Percentiles rank a stretch among this genome's conserved stretches.
Conservation (phyloP, 129 eudicot species). For the Saposhnikovia divaricata region DNA sequence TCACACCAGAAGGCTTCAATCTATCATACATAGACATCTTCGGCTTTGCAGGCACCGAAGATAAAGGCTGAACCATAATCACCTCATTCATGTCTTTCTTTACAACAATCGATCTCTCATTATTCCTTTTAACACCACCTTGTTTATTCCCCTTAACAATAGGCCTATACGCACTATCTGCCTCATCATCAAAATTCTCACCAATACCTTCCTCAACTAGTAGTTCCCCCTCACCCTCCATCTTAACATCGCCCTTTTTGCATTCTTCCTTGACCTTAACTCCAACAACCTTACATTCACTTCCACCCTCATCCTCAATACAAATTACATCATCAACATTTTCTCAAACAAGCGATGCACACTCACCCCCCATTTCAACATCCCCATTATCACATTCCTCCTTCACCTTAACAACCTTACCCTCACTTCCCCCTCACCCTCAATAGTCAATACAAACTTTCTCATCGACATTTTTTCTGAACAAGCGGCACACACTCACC, state of each 20-base stretch:
- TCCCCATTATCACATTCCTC: constrained; percentile 6
- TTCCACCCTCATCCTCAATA: constrained; percentile 8
- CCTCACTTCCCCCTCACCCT: constrained; percentile 10
- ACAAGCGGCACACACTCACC: neutral
- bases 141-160: neutral
- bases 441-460: constrained; percentile 19
- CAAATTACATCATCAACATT: neutral
- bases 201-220: neutral
- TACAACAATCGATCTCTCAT: neutral
- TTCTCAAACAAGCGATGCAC: neutral
- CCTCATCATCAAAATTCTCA: neutral
- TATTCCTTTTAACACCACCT: neutral
- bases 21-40: constrained; percentile 6
- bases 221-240: neutral
- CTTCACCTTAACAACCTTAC: constrained; percentile 15
- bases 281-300: neutral
- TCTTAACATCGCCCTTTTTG: neutral
- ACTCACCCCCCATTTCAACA: neutral
- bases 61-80: no score
- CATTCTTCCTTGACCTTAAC: constrained; percentile 1
- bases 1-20: constrained; percentile 1
- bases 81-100: constrained; percentile 3
- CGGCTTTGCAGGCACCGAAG: constrained; percentile 19
- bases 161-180: neutral
- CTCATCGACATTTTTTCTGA: neutral